Evolutionary conservation across 208 protist species (phyloP), one percentile per base, ranked within the genome.

Genomic region (Novymonas esmeraldas): DNA sequence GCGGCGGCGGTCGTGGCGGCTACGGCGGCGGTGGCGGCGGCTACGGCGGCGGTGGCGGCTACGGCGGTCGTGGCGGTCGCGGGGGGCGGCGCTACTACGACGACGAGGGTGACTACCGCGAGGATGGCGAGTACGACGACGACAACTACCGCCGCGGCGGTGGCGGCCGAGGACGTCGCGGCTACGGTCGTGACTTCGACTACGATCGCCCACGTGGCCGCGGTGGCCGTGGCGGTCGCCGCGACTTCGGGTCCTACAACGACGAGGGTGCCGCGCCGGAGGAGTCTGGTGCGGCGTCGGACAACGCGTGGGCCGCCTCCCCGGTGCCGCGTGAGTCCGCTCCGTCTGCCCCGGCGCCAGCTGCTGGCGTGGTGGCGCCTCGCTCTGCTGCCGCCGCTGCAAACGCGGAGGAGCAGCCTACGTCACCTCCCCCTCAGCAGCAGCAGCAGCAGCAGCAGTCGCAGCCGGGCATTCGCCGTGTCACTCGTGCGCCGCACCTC

Each of bases 401-500:
- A 2, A 61, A 20, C 18, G 16, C 16, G 28, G 56, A 31, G 6
- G 56, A 48, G 20, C 36, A 7, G 9, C 36, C 6, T 7, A 10
- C 39, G 14, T 44, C 38, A 36, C 26, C 34, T 28, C 28, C 42
- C 34, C 13, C 63, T 0, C 64, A 61, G 52, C 51, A n/a, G n/a
- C n/a, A n/a, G n/a, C n/a, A n/a, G n/a, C n/a, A 36, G 54, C 20
- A 38, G 51, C 60, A 74, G 50, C 9, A 36, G 54, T 29, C 46
- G 51, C 60, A 74, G 50, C 9, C 69, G 20, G 48, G 39, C 24
- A 68, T 74, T 49, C 60, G 63, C 31, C 82, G 88, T 26, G 73
- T 73, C 14, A 76, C 82, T 66, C 85, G 89, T 52, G 82, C 89
- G 16, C 68, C 86, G 14, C 81, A 89, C 70, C 78, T 91, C 48